These are phyloP conservation scores for Phaeosphaeriaceae sp. DNA, from an alignment of 2,329 filamentous ascomycete species.

Conservation along the genomic window DNA sequence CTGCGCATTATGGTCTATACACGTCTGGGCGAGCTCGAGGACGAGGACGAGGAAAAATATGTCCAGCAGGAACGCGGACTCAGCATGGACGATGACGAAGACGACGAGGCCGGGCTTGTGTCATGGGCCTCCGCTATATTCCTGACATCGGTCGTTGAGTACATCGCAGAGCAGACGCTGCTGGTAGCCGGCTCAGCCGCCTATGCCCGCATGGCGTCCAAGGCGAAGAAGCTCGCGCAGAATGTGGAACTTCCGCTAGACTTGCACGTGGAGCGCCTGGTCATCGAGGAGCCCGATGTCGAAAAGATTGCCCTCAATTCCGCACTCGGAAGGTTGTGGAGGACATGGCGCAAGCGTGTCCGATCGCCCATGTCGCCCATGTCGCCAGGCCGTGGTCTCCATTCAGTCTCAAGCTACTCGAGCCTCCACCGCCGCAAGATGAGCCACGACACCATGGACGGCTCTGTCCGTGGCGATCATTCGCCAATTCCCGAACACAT, in stretches of 20 bases:
- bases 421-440: constrained; percentile 39
- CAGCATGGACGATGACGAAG: constrained; percentile 61
- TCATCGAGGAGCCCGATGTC: constrained; percentile 92
- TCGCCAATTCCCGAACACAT: constrained; percentile 51
- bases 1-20: constrained; percentile 98
- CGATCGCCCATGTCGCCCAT: constrained; percentile 53
- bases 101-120: constrained; percentile 59
- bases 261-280: constrained; percentile 69
- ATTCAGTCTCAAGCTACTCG: constrained; percentile 35
- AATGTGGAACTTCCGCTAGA: constrained; percentile 59
- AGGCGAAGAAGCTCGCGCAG: constrained; percentile 46
- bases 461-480: constrained; percentile 25
- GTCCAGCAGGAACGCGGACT: constrained; percentile 75
- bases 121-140: constrained; percentile 95
- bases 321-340: constrained; percentile 88
- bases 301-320: constrained; percentile 91
- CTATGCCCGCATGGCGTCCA: constrained; percentile 65
- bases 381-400: constrained; percentile 30
- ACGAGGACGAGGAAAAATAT: constrained; percentile 92
- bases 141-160: constrained; percentile 91
- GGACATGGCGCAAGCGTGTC: constrained; percentile 90
- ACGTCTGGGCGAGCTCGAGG: constrained; percentile 93
- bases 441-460: constrained; percentile 40
- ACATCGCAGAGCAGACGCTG: constrained; percentile 89
- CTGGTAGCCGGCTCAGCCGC: constrained; percentile 88